Percentiles rank a stretch among this genome's conserved stretches.
Conservation (phyloP, 2,329 filamentous ascomycete species). For the Pseudocercospora crystallina region DNA sequence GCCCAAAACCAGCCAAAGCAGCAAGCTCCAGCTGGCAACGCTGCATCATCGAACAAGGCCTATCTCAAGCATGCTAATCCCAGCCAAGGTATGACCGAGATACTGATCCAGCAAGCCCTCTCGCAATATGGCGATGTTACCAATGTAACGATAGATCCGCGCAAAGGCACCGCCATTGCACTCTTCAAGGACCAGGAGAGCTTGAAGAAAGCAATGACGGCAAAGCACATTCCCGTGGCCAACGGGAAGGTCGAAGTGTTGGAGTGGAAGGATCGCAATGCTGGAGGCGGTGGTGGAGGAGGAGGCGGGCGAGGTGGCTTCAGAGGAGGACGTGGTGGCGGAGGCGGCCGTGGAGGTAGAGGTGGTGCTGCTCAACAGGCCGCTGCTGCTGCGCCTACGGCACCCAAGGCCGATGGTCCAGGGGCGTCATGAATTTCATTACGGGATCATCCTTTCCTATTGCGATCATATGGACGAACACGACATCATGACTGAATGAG, state of each 20-base stretch:
- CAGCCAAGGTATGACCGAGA: conserved; percentile 87
- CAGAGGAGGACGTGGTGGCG: conserved; percentile 14
- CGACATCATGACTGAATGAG: too few relatives aligned
- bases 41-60: conserved; percentile 50
- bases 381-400: conserved; percentile 7
- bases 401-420: conserved; percentile 2
- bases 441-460: too few relatives aligned
- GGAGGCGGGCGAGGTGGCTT: conserved; percentile 22
- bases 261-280: conserved; percentile 65
- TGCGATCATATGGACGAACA: too few relatives aligned
- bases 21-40: conserved; percentile 28
- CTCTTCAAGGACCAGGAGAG: conserved; percentile 75
- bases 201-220: conserved; percentile 75
- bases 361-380: conserved; percentile 13
- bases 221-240: conserved; percentile 77
- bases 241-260: conserved; percentile 85
- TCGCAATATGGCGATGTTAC: conserved; percentile 70
- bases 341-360: conserved; percentile 18
- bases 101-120: conserved; percentile 72
- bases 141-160: conserved; percentile 87
- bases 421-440: too few relatives aligned
- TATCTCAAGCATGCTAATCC: conserved; percentile 65
- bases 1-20: conserved; percentile 33
- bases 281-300: conserved; percentile 15
- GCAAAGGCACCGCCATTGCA: conserved; percentile 91